Conservation (phyloP, 148 eudicot genomes). For the Linanthus parryae region DNA sequence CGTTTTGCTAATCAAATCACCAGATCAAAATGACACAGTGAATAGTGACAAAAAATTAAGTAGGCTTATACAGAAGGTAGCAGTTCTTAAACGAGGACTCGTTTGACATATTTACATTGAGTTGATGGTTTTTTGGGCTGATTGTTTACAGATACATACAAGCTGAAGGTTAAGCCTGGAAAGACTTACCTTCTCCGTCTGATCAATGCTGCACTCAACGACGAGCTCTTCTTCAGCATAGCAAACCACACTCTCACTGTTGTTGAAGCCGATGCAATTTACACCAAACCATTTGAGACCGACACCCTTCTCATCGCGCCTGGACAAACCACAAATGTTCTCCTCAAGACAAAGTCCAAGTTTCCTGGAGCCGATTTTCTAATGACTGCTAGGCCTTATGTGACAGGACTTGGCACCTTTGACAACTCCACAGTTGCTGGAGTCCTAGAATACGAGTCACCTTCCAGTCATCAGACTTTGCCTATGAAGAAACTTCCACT, state of each 20-base stretch:
- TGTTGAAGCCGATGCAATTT: constrained; percentile 46
- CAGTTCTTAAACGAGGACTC: too few relatives aligned
- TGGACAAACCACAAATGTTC: constrained; percentile 47
- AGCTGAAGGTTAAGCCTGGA: constrained; percentile 39
- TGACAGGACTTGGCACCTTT: constrained; percentile 36
- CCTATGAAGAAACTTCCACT: constrained; percentile 17
- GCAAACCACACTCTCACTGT: constrained; percentile 49
- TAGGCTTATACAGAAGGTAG: too few relatives aligned
- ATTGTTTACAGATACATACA: constrained; percentile 35
- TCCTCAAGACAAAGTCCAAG: constrained; percentile 29
- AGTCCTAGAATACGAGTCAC: constrained; percentile 28
- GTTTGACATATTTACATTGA: too few relatives aligned
- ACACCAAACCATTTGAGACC: constrained; percentile 40
- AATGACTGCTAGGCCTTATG: constrained; percentile 43
- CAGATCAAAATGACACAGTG: too few relatives aligned
- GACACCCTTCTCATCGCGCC: constrained; percentile 38
- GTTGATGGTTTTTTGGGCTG: too few relatives aligned
- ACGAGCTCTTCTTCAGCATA: constrained; percentile 46
- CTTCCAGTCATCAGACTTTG: neutral
- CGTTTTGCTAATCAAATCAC: too few relatives aligned
- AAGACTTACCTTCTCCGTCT: constrained; percentile 40
- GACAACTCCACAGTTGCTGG: constrained; percentile 51
- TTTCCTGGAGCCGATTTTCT: constrained; percentile 29
- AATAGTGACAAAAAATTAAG: too few relatives aligned
- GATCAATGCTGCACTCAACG: constrained; percentile 55